Conservation (phyloP, 768 basidiomycete genomes). For the Neoboletus brunneissimus region DNA sequence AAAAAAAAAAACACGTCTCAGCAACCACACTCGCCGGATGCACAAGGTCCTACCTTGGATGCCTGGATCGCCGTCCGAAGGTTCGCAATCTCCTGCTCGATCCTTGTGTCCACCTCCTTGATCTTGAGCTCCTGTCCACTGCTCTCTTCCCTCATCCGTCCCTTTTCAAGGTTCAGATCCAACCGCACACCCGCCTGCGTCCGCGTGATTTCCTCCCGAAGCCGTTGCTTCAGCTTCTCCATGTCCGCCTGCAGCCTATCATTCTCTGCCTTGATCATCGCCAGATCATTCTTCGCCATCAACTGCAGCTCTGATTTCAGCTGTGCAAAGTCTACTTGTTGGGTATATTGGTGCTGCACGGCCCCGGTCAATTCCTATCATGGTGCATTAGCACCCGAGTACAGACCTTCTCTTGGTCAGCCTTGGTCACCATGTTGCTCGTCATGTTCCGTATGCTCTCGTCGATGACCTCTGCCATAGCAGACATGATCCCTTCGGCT, state of each 20-base stretch:
- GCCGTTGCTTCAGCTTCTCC: constrained; percentile 90
- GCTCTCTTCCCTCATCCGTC: constrained; percentile 90
- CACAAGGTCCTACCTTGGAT: constrained; percentile 56
- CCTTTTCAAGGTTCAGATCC: constrained; percentile 96
- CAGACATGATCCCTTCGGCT: constrained; percentile 95
- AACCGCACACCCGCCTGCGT: constrained; percentile 92
- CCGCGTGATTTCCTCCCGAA: constrained; percentile 87
- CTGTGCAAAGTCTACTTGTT: constrained; percentile 95
- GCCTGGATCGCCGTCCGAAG: constrained; percentile 81
- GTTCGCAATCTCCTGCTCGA: constrained; percentile 92
- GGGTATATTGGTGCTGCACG: constrained; percentile 81
- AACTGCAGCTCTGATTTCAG: constrained; percentile 95
- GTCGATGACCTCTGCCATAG: constrained; percentile 95
- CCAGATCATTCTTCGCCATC: constrained; percentile 95
- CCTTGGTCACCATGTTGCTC: constrained; percentile 91
- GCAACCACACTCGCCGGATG: not conserved
- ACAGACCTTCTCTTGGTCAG: constrained; percentile 92
- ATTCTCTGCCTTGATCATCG: constrained; percentile 94
- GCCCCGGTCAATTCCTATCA: constrained; percentile 3
- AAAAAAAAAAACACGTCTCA: not conserved
- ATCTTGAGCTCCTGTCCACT: constrained; percentile 92
- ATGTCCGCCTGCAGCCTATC: constrained; percentile 90
- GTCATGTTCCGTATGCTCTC: constrained; percentile 97
- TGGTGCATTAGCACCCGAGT: not conserved
- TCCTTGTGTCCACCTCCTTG: constrained; percentile 95